These are phyloP conservation scores for Mycena albidolilacea DNA, from an alignment of 768 basidiomycete species.

Conservation along the genomic window DNA sequence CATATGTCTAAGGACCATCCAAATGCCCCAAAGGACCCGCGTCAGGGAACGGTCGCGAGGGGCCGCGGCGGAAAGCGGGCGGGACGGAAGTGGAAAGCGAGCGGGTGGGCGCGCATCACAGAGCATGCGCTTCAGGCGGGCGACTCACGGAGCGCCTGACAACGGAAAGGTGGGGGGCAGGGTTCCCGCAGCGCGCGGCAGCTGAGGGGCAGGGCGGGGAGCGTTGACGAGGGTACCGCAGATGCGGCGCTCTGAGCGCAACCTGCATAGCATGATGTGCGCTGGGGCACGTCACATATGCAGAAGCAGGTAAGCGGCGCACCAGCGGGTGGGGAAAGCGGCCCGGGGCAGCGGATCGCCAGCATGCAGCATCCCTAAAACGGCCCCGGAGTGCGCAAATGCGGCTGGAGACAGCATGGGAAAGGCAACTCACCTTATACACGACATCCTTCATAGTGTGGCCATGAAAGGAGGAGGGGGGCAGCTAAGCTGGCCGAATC, in stretches of 20 bases:
- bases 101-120: neutral
- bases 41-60: neutral
- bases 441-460: no score
- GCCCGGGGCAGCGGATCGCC: neutral
- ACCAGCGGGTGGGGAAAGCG: no score
- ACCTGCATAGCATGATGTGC: neutral
- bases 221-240: neutral
- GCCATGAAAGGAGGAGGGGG: neutral
- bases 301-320: neutral
- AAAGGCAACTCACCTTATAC: neutral
- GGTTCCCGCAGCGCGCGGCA: no score
- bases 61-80: neutral
- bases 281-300: neutral
- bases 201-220: neutral
- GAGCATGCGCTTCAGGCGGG: no score
- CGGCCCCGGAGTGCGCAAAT: no score
- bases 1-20: neutral
- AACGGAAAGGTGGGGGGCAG: no score
- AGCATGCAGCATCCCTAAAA: no score
- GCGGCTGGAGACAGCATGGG: no score
- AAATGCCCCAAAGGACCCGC: neutral
- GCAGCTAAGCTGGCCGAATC: no score
- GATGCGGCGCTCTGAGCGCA: neutral
- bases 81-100: constrained; percentile 3
- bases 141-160: no score